Evolutionary conservation across 2,329 filamentous ascomycete species (phyloP).

Genomic region (Neofusicoccum ribis): DNA sequence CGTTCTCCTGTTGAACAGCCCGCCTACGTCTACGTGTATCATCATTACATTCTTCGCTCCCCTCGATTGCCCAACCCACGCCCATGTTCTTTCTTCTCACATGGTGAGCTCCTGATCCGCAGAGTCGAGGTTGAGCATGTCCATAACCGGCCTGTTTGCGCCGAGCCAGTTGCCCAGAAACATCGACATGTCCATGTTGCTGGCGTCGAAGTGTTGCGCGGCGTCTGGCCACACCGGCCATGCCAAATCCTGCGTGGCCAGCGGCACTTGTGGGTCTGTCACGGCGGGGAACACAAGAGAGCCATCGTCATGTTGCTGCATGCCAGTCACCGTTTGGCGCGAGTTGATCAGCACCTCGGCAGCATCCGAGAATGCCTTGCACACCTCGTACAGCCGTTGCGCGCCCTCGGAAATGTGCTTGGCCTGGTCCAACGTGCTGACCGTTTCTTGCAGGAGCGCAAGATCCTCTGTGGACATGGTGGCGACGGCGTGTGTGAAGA

Average conservation of each 20-base stretch:
- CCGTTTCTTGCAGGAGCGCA: conserved; percentile 19
- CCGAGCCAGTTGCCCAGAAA: conserved; percentile 15
- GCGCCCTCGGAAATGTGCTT: conserved; percentile 20
- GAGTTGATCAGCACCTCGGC: conserved; percentile 21
- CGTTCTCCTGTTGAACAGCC: not conserved
- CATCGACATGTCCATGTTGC: conserved; percentile 13
- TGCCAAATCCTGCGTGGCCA: conserved; percentile 29
- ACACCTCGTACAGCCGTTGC: conserved; percentile 21
- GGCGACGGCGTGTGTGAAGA: conserved; percentile 23
- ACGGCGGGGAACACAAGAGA: conserved; percentile 29
- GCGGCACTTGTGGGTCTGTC: conserved; percentile 24
- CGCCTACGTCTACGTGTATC: not conserved
- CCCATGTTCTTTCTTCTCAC: no score
- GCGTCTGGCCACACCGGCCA: conserved; percentile 1
- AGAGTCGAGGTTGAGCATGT: conserved; percentile 6
- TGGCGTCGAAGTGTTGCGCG: not conserved
- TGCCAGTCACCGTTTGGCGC: conserved; percentile 20
- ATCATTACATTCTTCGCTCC: not conserved
- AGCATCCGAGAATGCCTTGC: conserved; percentile 21
- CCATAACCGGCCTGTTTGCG: conserved; percentile 6
- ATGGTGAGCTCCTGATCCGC: not conserved
- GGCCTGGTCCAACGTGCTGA: conserved; percentile 18
- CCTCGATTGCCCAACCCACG: not conserved
- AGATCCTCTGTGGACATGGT: conserved; percentile 20
- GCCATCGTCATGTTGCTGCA: conserved; percentile 22